Conservation (phyloP, 495 filamentous ascomycete genomes). For the Hypoxylon crocopeplum region DNA sequence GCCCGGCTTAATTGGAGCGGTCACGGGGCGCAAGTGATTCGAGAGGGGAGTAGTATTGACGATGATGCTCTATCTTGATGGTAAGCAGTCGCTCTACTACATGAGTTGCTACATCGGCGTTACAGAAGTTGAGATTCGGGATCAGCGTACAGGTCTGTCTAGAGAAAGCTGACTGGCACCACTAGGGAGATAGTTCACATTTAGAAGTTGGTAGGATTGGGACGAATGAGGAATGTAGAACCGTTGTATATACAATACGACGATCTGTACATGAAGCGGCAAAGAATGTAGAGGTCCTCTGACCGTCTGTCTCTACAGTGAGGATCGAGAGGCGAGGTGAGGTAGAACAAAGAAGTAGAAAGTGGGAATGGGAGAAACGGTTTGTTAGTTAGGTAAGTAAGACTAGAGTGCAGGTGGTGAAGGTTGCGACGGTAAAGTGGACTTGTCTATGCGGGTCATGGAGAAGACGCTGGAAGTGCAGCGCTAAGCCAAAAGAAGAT, state of each 20-base stretch:
- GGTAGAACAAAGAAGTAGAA: background rate
- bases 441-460: too few relatives aligned
- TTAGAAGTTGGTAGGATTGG: conserved; percentile 1
- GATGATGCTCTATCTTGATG: conserved; percentile 27
- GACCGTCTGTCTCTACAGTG: background rate
- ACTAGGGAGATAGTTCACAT: conserved; percentile 28
- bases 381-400: conserved; percentile 17
- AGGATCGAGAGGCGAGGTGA: background rate
- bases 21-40: conserved; percentile 24
- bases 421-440: conserved; percentile 22
- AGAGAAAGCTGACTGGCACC: conserved; percentile 1
- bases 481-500: conserved; percentile 28
- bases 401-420: background rate
- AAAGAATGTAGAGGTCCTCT: conserved; percentile 7
- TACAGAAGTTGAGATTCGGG: conserved; percentile 17
- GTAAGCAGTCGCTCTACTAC: conserved; percentile 27
- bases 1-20: background rate
- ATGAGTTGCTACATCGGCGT: conserved; percentile 10
- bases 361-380: conserved; percentile 5
- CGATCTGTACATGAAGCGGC: conserved; percentile 25
- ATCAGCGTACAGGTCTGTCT: conserved; percentile 11
- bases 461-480: conserved; percentile 1
- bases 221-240: conserved; percentile 11
- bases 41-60: conserved; percentile 6
- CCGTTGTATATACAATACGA: conserved; percentile 12